Evolutionary conservation across 2,329 filamentous ascomycete species (phyloP).

Genomic region (Paracoccidioides lutzii): DNA sequence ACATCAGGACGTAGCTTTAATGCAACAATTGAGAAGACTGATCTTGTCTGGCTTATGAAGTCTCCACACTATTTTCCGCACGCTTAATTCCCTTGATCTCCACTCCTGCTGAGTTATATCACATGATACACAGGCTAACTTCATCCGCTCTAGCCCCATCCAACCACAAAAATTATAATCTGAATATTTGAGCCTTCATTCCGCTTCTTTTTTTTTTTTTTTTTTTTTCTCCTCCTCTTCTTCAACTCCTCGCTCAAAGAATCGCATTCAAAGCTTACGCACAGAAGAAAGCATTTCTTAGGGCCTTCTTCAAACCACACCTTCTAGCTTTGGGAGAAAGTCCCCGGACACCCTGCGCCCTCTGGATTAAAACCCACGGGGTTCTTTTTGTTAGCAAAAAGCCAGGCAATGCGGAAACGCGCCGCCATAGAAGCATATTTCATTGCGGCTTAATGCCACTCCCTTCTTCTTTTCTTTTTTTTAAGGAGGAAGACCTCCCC

Average conservation of each 20-base stretch:
- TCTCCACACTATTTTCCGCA: too few relatives aligned
- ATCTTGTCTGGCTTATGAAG: too few relatives aligned
- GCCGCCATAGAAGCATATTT: slow-evolving; percentile 95
- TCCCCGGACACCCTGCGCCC: slow-evolving; percentile 78
- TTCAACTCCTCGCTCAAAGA: slow-evolving; percentile 91
- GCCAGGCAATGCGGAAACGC: slow-evolving; percentile 77
- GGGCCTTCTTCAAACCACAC: slow-evolving; percentile 31
- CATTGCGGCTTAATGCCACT: slow-evolving; percentile 66
- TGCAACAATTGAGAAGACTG: too few relatives aligned
- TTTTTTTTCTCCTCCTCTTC: slow-evolving; percentile 27
- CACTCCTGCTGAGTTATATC: background rate
- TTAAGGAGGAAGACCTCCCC: background rate
- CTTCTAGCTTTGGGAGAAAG: slow-evolving; percentile 95
- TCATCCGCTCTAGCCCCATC: background rate
- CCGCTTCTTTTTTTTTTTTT: slow-evolving; percentile 13
- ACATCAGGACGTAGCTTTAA: too few relatives aligned
- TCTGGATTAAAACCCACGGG: background rate
- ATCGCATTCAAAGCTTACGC: slow-evolving; percentile 99
- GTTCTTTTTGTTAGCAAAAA: slow-evolving; percentile 14
- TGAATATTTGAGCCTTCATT: slow-evolving; percentile 8
- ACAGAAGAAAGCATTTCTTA: slow-evolving; percentile 45
- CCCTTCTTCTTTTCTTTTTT: slow-evolving; percentile 32
- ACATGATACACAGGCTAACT: background rate
- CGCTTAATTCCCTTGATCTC: too few relatives aligned
- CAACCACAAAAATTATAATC: background rate